Evolutionary conservation across 805 yeast genomes (phyloP), one percentile per base, ranked within the genome.

Genomic region (Nakazawaea wyomingensis): DNA sequence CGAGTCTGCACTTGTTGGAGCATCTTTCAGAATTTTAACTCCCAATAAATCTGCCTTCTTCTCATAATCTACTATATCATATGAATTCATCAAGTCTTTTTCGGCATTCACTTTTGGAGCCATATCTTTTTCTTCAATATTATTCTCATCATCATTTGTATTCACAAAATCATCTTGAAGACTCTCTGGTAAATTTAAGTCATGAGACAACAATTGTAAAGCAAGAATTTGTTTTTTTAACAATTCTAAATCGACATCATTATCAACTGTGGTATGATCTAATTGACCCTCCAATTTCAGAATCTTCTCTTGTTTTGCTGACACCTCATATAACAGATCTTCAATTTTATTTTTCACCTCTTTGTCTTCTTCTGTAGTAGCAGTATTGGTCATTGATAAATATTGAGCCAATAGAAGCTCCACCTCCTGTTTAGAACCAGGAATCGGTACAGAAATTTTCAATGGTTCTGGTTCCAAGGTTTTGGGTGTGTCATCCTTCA

Each of bases 201-300:
- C 87, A 50, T 71, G 76, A 2, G 87, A 74, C 32, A 85, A 60
- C 14, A 83, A 54, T 54, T 84, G 85, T 40, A 84, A 69, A 0
- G 82, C 82, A 14, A 76, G 60, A 17, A 85, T 56, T 56, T 85
- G 95, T 45, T 75, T 71, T 34, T 69, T 62, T 39, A 85, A 61
- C 13, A 79, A 53, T 2, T 62, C 68, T 5, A 62, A 49, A 51
- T 80, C 77, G 31, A 77, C 67, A 4, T 54, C 46, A 39, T 59
- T 30, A 16, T 47, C 52, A 43, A 59, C 54, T 18, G 52, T 37
- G 10, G 43, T 14, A 6, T 22, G 9, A 7, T 24, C 61, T 56
- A 57, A 13, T 47, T 27, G 26, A 6, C n/a, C 19, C 44, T 38
- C 35, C 20, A 62, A 61, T 4, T 50, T 43, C 11, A 51, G 53